Evolutionary conservation across 345 rosid species (phyloP).

Genomic region (Atalantia buxifolia): DNA sequence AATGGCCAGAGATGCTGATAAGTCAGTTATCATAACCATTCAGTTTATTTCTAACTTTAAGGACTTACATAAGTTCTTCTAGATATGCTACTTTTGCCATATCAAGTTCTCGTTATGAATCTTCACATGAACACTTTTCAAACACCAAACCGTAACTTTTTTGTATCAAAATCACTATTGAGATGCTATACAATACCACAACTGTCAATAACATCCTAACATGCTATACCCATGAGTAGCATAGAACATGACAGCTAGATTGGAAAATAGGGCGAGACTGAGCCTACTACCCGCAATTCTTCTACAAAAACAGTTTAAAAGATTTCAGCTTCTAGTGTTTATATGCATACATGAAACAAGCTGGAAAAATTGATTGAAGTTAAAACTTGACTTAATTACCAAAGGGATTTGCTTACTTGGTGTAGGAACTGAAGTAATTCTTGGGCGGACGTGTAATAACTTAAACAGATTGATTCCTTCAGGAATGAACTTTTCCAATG

Average conservation of each 20-base stretch:
- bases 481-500: conserved; percentile 49
- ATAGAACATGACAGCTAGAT: not conserved
- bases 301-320: not conserved
- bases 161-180: not conserved
- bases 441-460: conserved; percentile 65
- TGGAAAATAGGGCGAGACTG: not conserved
- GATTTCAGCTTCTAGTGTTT: not conserved
- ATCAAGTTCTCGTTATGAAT: not conserved
- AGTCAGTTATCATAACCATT: not conserved
- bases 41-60: not conserved
- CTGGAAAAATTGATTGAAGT: not conserved
- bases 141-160: not conserved
- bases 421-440: conserved; percentile 63
- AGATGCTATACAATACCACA: not conserved
- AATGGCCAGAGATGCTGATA: not conserved
- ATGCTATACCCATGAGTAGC: not conserved
- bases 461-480: conserved; percentile 55
- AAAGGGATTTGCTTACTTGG: conserved; percentile 56
- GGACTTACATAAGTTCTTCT: not conserved
- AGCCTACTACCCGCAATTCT: not conserved
- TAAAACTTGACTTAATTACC: not conserved
- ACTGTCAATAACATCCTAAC: not conserved
- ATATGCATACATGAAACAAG: not conserved
- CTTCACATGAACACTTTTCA: not conserved
- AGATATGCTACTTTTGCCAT: not conserved